Conservation (phyloP, 1,284 basidiomycete genomes). For the Boletus mariae region DNA sequence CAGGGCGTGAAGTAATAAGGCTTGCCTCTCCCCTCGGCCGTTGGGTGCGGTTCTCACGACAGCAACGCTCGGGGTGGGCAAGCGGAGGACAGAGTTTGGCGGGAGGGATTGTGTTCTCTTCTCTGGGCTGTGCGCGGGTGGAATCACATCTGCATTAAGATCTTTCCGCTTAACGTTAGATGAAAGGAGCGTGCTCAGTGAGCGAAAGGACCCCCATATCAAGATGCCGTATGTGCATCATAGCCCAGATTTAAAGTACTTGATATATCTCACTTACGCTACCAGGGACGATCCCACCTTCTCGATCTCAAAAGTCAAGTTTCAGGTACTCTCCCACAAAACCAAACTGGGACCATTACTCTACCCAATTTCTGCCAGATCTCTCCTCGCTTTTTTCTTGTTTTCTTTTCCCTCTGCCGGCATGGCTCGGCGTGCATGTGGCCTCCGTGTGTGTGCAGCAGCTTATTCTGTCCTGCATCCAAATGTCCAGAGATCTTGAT, state of each 20-base stretch:
- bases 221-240: slow-evolving; percentile 35
- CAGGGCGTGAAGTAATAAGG: slow-evolving; percentile 23
- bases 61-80: slow-evolving; percentile 3
- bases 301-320: slow-evolving; percentile 37
- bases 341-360: slow-evolving; percentile 21
- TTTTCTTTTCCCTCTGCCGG: slow-evolving; percentile 26
- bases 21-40: slow-evolving; percentile 20
- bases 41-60: slow-evolving; percentile 17
- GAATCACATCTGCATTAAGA: slow-evolving; percentile 33
- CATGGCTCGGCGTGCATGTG: slow-evolving; percentile 22
- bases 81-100: slow-evolving; percentile 14
- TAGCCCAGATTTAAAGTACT: slow-evolving; percentile 33
- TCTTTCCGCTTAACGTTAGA: slow-evolving; percentile 37
- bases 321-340: slow-evolving; percentile 36
- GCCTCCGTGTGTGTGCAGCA: slow-evolving; percentile 19
- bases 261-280: slow-evolving; percentile 35
- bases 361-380: slow-evolving; percentile 31
- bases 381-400: slow-evolving; percentile 9
- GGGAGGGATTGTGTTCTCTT: slow-evolving; percentile 18
- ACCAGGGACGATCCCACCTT: slow-evolving; percentile 35
- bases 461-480: slow-evolving; percentile 13
- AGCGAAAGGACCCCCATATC: slow-evolving; percentile 25
- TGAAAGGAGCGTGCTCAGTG: slow-evolving; percentile 32
- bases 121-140: slow-evolving; percentile 26
- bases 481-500: slow-evolving; percentile 21